Percentiles rank a stretch among this genome's conserved stretches.
Conservation (phyloP, 371 early-diverging fungal species). For the Mucor plumbeus region DNA sequence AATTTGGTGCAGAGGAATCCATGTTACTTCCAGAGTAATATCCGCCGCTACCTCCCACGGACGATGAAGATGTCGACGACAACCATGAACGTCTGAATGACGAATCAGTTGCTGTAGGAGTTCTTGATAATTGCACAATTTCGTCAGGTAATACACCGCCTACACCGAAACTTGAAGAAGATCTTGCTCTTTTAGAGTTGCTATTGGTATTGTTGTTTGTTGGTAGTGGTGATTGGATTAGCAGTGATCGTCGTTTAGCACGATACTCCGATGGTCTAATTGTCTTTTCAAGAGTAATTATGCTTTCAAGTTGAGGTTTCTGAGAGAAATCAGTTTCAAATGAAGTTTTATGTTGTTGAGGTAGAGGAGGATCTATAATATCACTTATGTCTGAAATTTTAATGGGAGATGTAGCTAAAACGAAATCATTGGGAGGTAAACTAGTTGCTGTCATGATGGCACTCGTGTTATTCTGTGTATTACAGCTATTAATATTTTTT, state of each 20-base stretch:
- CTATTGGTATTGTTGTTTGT: neutral
- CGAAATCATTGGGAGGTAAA: neutral
- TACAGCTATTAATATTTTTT: neutral
- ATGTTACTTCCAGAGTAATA: slow-evolving; percentile 23
- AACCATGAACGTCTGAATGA: slow-evolving; percentile 27
- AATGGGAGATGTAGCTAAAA: neutral
- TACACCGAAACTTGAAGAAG: slow-evolving; percentile 22
- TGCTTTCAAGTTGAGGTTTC: neutral
- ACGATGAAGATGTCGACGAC: slow-evolving; percentile 25
- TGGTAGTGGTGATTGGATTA: slow-evolving; percentile 38
- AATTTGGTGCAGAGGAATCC: slow-evolving; percentile 24
- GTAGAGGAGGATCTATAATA: neutral
- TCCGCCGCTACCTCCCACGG: slow-evolving; percentile 7
- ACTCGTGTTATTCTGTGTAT: neutral
- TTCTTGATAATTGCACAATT: neutral
- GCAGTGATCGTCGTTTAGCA: slow-evolving; percentile 51
- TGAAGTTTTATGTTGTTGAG: neutral
- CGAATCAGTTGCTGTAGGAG: neutral
- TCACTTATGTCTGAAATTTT: neutral
- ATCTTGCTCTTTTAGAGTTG: slow-evolving; percentile 14
- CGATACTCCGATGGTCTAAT: slow-evolving; percentile 54
- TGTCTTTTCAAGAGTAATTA: slow-evolving; percentile 20
- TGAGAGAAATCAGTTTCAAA: neutral
- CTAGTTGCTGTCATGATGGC: neutral
- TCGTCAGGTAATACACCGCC: slow-evolving; percentile 36